A percentile compares a stretch with the other conserved stretches of the same genome.
Evolutionary conservation across 2,329 filamentous ascomycete genomes (phyloP).

Genomic region (Sporothrix globosa): DNA sequence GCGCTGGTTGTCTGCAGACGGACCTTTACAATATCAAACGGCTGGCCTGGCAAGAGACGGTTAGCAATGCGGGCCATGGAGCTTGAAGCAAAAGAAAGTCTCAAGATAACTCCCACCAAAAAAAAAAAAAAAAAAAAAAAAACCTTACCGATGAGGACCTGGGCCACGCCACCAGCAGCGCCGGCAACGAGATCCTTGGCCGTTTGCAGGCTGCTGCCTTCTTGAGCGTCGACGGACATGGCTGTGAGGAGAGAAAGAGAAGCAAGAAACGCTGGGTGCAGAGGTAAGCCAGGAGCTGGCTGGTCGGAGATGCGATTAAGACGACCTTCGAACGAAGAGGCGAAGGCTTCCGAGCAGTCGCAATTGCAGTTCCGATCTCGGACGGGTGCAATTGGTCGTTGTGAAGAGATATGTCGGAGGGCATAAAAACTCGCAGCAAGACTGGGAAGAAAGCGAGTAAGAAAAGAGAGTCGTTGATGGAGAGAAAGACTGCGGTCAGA

Average conservation of each 20-base stretch:
- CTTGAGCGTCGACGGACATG: slow-evolving; percentile 31
- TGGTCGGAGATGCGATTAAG: neutral
- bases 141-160: slow-evolving; percentile 79
- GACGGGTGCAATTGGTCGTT: neutral
- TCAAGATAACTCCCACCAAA: neutral
- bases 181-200: slow-evolving; percentile 90
- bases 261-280: neutral
- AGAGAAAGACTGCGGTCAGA: slow-evolving; percentile 12
- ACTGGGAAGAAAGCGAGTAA: neutral
- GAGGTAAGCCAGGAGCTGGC: neutral
- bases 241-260: neutral
- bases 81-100: neutral
- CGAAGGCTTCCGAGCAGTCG: neutral
- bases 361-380: neutral
- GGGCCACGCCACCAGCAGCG: slow-evolving; percentile 87
- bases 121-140: too few species aligned
- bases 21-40: slow-evolving; percentile 94
- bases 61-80: neutral
- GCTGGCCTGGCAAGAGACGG: slow-evolving; percentile 56
- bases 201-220: slow-evolving; percentile 57
- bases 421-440: neutral
- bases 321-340: neutral
- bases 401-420: neutral
- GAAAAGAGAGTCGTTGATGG: neutral
- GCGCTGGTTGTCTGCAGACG: slow-evolving; percentile 86